Base-by-base conservation (phyloP, 768 basidiomycete genomes). In the Lactarius deliciosus region DNA sequence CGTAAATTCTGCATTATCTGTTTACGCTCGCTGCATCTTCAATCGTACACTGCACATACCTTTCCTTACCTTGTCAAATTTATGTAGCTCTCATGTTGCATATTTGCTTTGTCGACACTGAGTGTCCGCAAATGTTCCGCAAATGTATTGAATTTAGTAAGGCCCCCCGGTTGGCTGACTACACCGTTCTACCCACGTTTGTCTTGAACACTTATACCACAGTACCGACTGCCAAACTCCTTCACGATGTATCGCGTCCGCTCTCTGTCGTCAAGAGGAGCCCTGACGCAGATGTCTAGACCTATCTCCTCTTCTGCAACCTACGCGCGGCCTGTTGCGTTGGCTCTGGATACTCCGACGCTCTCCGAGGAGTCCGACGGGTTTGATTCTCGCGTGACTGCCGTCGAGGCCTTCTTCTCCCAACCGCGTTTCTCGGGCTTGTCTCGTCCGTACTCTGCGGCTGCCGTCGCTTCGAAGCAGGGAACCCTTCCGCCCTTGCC, bases 391-490 rank as follows among this genome's bases (percentile, higher is more conserved):
- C 85, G 91, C 16, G 82, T 86, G n/a, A 76, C 80, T 16, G 83
- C 84, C 54, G 82, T 93, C 79, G 77, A 85, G 20, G 78, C 82
- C 2, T 98, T 92, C 84, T 94, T 94, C 75, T 74, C 81, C 34
- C 83, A 82, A 25, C 86, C 93, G 20, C 86, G 95, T 20, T 97
- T 94, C 74, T 77, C 81, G 30, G 78, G 78, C 65, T 84, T 92
- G 63, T 87, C 86, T 73, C 84, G 96, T 15, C 88, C 94, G 0
- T 98, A 98, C 77, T 79, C 89, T 5, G 83, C 94, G 5, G 83
- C 84, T 34, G 83, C 86, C 53, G 91, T 98, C 68, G 94, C 87
- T 5, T 86, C 90, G 25, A 96, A 97, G 78, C 94, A 96, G 73
- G 96, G 96, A 38, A 89, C 89, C 20, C 79, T 94, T 22, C 91